These are phyloP conservation scores for Penicillium longicatenatum DNA, from an alignment of 495 filamentous ascomycete species.

Conservation along the genomic window DNA sequence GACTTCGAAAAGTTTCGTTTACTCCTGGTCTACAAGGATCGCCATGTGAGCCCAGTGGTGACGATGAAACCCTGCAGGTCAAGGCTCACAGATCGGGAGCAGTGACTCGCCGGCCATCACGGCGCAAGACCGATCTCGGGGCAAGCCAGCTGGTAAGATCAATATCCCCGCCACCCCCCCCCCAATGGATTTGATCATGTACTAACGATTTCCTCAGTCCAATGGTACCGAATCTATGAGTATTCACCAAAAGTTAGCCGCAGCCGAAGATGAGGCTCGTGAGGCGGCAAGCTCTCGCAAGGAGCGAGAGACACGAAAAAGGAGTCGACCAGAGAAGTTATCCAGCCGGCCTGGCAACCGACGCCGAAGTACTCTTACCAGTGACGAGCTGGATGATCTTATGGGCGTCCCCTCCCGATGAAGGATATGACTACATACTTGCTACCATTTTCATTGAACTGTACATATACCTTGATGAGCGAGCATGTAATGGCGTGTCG, in stretches of 20 bases:
- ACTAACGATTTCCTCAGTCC: constrained; percentile 21
- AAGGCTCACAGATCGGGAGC: constrained; percentile 39
- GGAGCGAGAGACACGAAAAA: constrained; percentile 45
- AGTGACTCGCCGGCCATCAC: constrained; percentile 38
- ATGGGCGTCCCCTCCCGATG: constrained; percentile 44
- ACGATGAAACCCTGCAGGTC: constrained; percentile 42
- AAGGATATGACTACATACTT: constrained; percentile 3
- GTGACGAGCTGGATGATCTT: constrained; percentile 69
- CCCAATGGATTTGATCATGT: neutral
- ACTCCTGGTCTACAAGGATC: constrained; percentile 43
- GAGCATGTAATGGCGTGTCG: constrained; percentile 23
- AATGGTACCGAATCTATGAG: constrained; percentile 27
- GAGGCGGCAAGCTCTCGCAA: constrained; percentile 40
- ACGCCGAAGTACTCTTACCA: constrained; percentile 69
- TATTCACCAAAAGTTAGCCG: constrained; percentile 49
- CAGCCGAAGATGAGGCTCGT: constrained; percentile 48
- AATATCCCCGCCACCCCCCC: neutral
- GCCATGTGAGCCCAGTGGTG: constrained; percentile 23
- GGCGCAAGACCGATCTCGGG: constrained; percentile 35
- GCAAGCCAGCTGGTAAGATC: constrained; percentile 33
- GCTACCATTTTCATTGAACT: constrained; percentile 10
- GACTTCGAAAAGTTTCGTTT: constrained; percentile 50
- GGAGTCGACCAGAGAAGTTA: constrained; percentile 43
- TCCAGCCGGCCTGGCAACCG: constrained; percentile 51
- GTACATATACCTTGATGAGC: constrained; percentile 19